Evolutionary conservation across 441 rosid genomes (phyloP).

Genomic region (Rhodomyrtus psidioides): DNA sequence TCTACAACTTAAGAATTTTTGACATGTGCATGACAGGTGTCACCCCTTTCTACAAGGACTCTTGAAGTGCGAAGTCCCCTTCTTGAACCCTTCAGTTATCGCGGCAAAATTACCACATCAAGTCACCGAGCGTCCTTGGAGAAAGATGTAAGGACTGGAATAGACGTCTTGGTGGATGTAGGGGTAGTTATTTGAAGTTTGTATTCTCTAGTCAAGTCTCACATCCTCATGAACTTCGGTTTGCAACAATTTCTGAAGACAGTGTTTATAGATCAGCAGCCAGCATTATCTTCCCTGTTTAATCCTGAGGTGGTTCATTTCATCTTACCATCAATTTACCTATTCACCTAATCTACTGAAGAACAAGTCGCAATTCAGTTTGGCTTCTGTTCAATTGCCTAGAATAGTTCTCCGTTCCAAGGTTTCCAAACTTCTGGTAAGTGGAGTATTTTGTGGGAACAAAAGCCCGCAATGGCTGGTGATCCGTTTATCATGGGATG

Average conservation of each 20-base stretch:
- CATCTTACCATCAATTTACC: background rate
- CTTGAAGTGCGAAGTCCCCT: conserved; percentile 36
- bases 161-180: background rate
- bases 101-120: conserved; percentile 19
- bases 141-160: conserved; percentile 51
- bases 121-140: conserved; percentile 60
- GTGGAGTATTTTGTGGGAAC: background rate
- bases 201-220: background rate
- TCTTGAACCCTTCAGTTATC: conserved; percentile 14
- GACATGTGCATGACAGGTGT: conserved; percentile 26
- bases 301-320: background rate
- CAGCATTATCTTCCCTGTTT: background rate
- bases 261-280: background rate
- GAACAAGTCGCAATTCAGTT: background rate
- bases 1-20: background rate
- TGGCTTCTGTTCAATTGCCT: background rate
- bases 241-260: background rate
- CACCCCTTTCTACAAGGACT: conserved; percentile 24
- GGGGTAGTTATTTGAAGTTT: background rate
- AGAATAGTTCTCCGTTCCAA: background rate
- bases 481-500: background rate
- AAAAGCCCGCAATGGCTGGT: background rate
- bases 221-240: background rate
- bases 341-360: background rate
- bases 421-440: background rate